Evolutionary conservation across 805 yeast genomes (phyloP), one percentile per base, ranked within the genome.

Genomic region (Saccharomyces eubayanus): DNA sequence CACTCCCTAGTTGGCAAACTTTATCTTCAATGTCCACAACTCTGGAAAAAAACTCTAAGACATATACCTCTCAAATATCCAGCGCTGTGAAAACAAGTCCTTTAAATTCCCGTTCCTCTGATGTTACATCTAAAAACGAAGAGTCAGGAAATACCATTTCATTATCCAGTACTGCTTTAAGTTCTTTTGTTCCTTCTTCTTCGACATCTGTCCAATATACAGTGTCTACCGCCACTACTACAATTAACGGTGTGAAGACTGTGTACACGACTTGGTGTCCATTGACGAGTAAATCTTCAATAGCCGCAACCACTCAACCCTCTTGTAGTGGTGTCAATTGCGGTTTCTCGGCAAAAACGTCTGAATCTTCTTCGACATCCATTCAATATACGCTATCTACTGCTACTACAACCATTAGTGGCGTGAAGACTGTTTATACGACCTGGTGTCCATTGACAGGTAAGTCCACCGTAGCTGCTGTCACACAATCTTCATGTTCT

Each of bases 251-350:
- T n/a, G 31, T 51, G n/a, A 46, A 48, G 1, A 57, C 61, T n/a
- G 63, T 63, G 16, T 77, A 69, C 68, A 72, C 77, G 21, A 73
- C 77, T 10, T 73, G 73, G 67, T 72, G 76, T 55, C 77, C 77
- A 48, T 53, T 62, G 47, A 59, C 48, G 28, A 47, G 49, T 11
- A 6, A 36, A 29, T 21, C 29, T 2, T 20, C 48, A 20, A 31
- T 41, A 5, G 31, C 11, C 45, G 11, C 28, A 11, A 2, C 48
- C 14, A 30, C 24, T 6, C 43, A 36, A 16, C 16, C 43, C 6
- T 36, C 24, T 16, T 16, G 43, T 16, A 36, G 43, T 16, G 24
- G 21, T 36, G 43, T 6, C 43, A n/a, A 16, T 2, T 36, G 21
- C 20, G 24, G 21, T 28, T 20, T 49, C 8, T 28, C 28, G 9